These are phyloP conservation scores for Croton setiger DNA, from an alignment of 441 rosid species.

Conservation along the genomic window DNA sequence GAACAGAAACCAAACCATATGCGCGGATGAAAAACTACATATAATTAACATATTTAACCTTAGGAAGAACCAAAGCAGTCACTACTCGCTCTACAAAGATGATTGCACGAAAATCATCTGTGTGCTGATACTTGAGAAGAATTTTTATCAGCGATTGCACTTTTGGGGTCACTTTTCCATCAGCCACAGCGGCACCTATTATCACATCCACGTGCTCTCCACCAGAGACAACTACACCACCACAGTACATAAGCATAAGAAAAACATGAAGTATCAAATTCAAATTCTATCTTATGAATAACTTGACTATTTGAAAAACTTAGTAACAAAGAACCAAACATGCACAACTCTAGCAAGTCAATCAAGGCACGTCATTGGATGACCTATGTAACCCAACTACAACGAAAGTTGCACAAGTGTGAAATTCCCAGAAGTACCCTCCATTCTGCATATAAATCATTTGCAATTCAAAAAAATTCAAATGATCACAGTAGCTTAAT, in stretches of 20 bases:
- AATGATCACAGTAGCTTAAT: not conserved
- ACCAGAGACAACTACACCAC: constrained; percentile 86
- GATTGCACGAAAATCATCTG: constrained; percentile 97
- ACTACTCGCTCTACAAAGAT: constrained; percentile 99
- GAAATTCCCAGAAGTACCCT: not conserved
- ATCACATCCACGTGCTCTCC: constrained; percentile 97
- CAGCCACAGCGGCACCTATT: constrained; percentile 99
- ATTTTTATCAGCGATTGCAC: constrained; percentile 88
- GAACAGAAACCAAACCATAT: constrained; percentile 6
- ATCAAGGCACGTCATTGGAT: constrained; percentile 5
- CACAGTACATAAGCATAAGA: constrained; percentile 21
- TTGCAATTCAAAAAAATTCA: not conserved
- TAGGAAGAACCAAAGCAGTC: constrained; percentile 97
- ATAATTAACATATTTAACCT: constrained; percentile 45
- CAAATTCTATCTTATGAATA: not conserved
- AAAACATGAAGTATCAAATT: not conserved
- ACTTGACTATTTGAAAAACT: not conserved
- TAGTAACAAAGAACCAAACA: not conserved
- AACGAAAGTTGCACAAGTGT: not conserved
- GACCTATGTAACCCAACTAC: not conserved
- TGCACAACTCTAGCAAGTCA: constrained; percentile 4
- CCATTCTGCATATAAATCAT: not conserved
- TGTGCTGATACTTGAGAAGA: constrained; percentile 85
- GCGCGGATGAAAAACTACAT: constrained; percentile 3
- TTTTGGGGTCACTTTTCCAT: constrained; percentile 99